Evolutionary conservation across 768 basidiomycete genomes (phyloP).

Genomic region (Leccinum boreale): DNA sequence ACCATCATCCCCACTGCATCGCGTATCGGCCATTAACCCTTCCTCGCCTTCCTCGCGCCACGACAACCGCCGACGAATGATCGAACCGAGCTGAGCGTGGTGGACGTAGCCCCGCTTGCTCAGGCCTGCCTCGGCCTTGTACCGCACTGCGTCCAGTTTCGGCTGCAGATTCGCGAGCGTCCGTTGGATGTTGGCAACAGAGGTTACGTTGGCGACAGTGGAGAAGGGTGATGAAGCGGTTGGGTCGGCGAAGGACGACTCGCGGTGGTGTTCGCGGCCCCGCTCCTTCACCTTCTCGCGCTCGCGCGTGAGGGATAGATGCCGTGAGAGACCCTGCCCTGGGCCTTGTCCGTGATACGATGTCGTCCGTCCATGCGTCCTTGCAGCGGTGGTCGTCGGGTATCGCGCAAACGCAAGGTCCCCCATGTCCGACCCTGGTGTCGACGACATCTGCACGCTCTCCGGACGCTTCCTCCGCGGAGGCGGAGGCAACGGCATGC

Average conservation of each 20-base stretch:
- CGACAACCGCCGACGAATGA: neutral
- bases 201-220: slow-evolving; percentile 21
- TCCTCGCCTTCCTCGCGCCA: slow-evolving; percentile 36
- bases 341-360: slow-evolving; percentile 14
- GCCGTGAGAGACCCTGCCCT: slow-evolving; percentile 32
- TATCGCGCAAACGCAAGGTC: slow-evolving; percentile 15
- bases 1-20: slow-evolving; percentile 19
- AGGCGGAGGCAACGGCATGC: slow-evolving; percentile 40
- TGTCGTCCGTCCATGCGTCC: slow-evolving; percentile 10
- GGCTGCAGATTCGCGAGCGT: slow-evolving; percentile 45
- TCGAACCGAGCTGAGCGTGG: slow-evolving; percentile 26
- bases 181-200: slow-evolving; percentile 41
- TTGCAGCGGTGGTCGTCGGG: slow-evolving; percentile 6
- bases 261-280: neutral
- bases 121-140: slow-evolving; percentile 70
- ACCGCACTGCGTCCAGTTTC: slow-evolving; percentile 58
- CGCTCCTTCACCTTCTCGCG: slow-evolving; percentile 7
- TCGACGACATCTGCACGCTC: slow-evolving; percentile 50
- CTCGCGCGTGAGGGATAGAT: slow-evolving; percentile 36
- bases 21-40: slow-evolving; percentile 37
- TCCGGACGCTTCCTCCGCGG: slow-evolving; percentile 55
- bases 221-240: neutral
- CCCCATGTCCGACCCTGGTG: slow-evolving; percentile 5
- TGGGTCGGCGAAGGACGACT: neutral
- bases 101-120: slow-evolving; percentile 57